phyloP scores from a whole-genome alignment of 2,329 filamentous ascomycete genomes.

The Talaromyces amestolkiae region DNA sequence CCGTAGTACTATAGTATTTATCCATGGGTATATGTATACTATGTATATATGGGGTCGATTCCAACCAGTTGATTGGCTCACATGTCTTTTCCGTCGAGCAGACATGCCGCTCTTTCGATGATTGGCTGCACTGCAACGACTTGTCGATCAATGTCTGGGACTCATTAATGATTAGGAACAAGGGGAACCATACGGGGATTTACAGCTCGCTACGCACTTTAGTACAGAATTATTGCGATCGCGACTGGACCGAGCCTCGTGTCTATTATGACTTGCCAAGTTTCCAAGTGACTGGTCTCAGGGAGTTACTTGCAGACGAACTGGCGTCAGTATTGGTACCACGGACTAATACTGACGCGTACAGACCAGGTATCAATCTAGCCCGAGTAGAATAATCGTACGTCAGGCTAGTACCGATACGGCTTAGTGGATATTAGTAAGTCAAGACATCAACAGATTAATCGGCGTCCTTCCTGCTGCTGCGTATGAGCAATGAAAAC shows the following conservation, averaged over 20 bases:
- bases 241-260: neutral
- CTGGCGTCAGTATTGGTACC: neutral
- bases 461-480: neutral
- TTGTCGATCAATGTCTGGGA: conserved; percentile 1
- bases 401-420: neutral
- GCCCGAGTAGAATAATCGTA: neutral
- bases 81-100: neutral
- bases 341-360: neutral
- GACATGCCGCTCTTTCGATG: neutral
- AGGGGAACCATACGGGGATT: neutral
- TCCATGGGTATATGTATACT: no score
- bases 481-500: neutral
- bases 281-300: neutral
- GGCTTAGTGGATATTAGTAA: neutral
- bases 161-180: neutral
- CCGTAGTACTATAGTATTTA: no score
- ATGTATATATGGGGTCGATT: no score
- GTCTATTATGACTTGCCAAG: neutral
- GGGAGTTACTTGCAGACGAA: neutral
- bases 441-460: neutral
- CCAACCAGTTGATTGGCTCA: neutral
- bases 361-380: neutral
- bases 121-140: neutral
- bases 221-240: neutral
- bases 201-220: neutral